These are phyloP conservation scores for Thraustotheca clavata DNA, from an alignment of 352 stramenopile genomes.

Conservation along the genomic window DNA sequence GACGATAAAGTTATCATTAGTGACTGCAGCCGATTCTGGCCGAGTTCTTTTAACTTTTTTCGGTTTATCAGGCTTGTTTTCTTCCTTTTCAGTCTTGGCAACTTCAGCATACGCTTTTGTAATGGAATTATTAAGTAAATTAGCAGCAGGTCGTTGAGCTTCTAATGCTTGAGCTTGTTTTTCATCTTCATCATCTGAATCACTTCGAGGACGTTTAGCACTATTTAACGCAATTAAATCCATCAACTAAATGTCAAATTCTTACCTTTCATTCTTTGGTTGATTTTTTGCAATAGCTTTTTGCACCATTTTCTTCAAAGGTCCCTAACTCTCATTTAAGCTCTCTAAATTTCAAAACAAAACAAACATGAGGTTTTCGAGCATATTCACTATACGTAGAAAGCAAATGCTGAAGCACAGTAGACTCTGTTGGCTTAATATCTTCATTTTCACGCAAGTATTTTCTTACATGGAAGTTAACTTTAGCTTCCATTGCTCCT, in stretches of 20 bases:
- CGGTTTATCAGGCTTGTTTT: constrained; percentile 29
- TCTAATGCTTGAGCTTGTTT: constrained; percentile 40
- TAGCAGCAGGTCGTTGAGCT: constrained; percentile 29
- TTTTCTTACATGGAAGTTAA: constrained; percentile 78
- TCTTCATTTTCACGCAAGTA: constrained; percentile 79
- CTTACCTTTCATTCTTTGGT: constrained; percentile 18
- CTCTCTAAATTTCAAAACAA: no score
- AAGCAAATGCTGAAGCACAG: constrained; percentile 47
- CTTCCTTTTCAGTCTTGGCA: neutral
- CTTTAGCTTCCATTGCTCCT: constrained; percentile 64
- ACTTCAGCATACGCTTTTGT: constrained; percentile 52
- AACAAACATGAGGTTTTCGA: constrained; percentile 52
- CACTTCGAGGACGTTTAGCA: constrained; percentile 49
- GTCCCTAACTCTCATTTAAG: no score
- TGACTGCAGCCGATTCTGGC: neutral
- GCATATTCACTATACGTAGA: constrained; percentile 80
- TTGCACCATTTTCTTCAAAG: constrained; percentile 18
- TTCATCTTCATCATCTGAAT: constrained; percentile 58
- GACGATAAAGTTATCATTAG: constrained; percentile 46
- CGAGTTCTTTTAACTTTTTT: constrained; percentile 70
- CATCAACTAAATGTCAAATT: neutral
- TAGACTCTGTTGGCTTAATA: constrained; percentile 43
- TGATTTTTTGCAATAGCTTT: constrained; percentile 14
- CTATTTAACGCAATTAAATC: no score
- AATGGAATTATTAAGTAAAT: constrained; percentile 74